These are phyloP conservation scores for Gloeophyllum trabeum DNA, from an alignment of 768 basidiomycete genomes.

Conservation along the genomic window DNA sequence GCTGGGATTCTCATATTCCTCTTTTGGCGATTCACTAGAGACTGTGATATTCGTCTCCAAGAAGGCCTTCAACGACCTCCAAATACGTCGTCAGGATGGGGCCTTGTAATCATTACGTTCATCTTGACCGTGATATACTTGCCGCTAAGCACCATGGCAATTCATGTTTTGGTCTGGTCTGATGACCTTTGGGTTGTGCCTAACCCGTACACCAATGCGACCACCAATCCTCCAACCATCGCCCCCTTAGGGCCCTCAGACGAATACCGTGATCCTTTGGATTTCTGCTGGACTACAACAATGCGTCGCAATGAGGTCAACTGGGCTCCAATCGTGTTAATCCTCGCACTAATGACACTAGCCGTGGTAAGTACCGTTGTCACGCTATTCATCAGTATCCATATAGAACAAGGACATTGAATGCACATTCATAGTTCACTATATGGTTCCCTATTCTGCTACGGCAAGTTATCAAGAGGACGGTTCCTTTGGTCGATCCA, in stretches of 20 bases:
- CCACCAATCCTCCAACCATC: constrained; percentile 34
- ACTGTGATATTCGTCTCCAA: constrained; percentile 33
- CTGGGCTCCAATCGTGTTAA: constrained; percentile 50
- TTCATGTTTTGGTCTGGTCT: constrained; percentile 71
- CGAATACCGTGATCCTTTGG: constrained; percentile 48
- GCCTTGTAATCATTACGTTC: constrained; percentile 51
- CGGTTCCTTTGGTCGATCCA: constrained; percentile 52
- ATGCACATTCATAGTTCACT: constrained; percentile 33
- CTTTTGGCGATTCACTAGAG: constrained; percentile 39
- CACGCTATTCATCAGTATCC: neutral
- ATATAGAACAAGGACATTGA: neutral
- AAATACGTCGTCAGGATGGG: constrained; percentile 32
- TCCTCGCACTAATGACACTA: constrained; percentile 43
- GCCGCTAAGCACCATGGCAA: constrained; percentile 66
- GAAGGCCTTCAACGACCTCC: constrained; percentile 45
- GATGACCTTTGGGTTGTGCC: constrained; percentile 64
- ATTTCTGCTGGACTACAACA: constrained; percentile 75
- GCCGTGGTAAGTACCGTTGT: constrained; percentile 28
- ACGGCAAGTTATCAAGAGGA: constrained; percentile 38
- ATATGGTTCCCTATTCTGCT: constrained; percentile 63
- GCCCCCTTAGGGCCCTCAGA: constrained; percentile 42
- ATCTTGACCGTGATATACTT: constrained; percentile 60
- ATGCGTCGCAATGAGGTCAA: constrained; percentile 63
- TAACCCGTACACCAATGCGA: constrained; percentile 56
- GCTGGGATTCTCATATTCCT: constrained; percentile 42